Conservation (phyloP, 495 filamentous ascomycete species). For the Aspergillus kassunensis region DNA sequence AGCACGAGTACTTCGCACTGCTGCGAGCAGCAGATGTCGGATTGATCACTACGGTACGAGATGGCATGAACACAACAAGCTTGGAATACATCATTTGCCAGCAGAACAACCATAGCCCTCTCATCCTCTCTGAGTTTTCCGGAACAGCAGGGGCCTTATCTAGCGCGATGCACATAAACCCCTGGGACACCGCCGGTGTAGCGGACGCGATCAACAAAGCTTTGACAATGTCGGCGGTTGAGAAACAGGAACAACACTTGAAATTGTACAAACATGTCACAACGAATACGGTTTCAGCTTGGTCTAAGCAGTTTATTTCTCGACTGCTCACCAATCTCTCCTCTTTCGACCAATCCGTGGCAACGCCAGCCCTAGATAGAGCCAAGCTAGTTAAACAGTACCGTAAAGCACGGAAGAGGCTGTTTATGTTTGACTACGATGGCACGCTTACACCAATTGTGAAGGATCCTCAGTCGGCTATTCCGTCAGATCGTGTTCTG, state of each 20-base stretch:
- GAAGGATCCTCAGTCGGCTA: constrained; percentile 76
- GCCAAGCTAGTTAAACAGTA: constrained; percentile 66
- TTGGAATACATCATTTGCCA: constrained; percentile 92
- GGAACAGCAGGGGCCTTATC: constrained; percentile 83
- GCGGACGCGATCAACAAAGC: constrained; percentile 76
- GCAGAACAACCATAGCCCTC: constrained; percentile 72
- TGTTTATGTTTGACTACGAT: constrained; percentile 99
- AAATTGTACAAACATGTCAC: constrained; percentile 78
- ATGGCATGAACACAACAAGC: constrained; percentile 96
- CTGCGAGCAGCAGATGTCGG: constrained; percentile 83
- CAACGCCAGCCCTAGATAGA: constrained; percentile 77
- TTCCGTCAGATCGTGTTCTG: constrained; percentile 78
- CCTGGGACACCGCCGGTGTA: constrained; percentile 81
- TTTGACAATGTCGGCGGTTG: constrained; percentile 62
- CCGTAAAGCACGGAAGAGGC: constrained; percentile 61
- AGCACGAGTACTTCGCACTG: constrained; percentile 87
- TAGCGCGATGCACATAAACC: constrained; percentile 89
- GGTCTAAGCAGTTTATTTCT: constrained; percentile 72
- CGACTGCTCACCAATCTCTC: constrained; percentile 73
- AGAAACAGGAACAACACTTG: constrained; percentile 47
- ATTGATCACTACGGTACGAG: constrained; percentile 84
- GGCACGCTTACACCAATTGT: constrained; percentile 97
- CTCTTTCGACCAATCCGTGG: constrained; percentile 66
- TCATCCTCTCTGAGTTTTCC: constrained; percentile 94
- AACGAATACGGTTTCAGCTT: constrained; percentile 74